These are phyloP conservation scores for Pneumocystis wakefieldiae DNA, from an alignment of 1,139 yeast genomes.

Conservation along the genomic window DNA sequence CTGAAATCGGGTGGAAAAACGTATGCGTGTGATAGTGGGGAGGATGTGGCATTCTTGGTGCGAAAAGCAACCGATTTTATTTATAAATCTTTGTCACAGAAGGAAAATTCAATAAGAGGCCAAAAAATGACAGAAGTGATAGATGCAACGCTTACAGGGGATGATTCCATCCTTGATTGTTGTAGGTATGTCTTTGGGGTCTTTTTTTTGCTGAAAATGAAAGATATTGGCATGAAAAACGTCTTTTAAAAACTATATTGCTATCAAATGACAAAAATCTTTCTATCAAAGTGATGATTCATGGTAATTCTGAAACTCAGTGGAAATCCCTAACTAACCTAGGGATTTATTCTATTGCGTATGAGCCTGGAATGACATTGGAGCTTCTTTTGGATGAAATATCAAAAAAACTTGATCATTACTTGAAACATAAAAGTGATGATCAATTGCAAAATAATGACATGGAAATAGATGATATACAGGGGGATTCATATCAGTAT, in stretches of 20 bases:
- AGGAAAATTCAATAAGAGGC: neutral
- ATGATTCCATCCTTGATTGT: neutral
- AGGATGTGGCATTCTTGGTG: neutral
- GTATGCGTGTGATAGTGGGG: too few species aligned
- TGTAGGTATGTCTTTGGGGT: neutral
- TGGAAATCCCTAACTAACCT: neutral
- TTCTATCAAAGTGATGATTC: neutral
- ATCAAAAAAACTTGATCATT: neutral
- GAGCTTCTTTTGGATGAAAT: neutral
- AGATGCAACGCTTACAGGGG: neutral
- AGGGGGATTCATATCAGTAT: neutral
- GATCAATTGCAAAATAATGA: neutral
- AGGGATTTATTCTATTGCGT: neutral
- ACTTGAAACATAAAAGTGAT: neutral
- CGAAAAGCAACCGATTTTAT: neutral
- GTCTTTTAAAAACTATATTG: neutral
- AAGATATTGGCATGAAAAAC: constrained; percentile 1
- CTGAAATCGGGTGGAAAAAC: neutral
- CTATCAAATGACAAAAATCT: neutral
- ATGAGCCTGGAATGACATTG: neutral
- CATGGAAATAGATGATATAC: neutral
- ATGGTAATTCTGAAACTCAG: neutral
- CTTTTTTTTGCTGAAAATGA: neutral
- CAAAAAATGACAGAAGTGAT: neutral
- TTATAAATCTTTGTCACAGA: neutral